Base-by-base conservation (phyloP, 73 alveolate species). In the Tetrahymena borealis region DNA sequence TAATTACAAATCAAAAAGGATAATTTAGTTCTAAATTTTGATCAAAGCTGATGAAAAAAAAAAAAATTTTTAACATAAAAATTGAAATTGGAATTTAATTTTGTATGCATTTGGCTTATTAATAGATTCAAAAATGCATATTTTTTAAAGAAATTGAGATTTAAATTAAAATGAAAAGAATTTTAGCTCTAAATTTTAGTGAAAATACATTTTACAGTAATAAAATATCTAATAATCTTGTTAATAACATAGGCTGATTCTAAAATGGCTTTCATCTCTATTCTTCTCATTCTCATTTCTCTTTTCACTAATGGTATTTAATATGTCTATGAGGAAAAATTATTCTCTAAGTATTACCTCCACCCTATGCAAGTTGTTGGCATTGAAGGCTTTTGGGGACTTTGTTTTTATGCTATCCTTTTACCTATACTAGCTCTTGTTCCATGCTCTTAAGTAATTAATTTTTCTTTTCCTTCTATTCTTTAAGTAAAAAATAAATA, bases 361-460 rank as follows among this genome's bases (percentile, higher is more conserved):
- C 98, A 97, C 77, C 99, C 99, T 77, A 92, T 98, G 91, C 95
- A 96, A 94, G 99, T 98, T 1, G 99, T 97, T 15, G 99, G 99
- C 7, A 91, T 95, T 78, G 99, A 98, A 96, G 99, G 99, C 40
- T 78, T 97, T 94, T 97, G 99, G 98, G 99, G 99, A 9, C 90
- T 96, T 0, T 32, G 91, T 20, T 92, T 94, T 39, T 98, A 94
- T 42, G 91, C 95, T 60, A 39, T 98, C n/a, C 79, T 98, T 38
- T 95, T 98, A 43, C 95, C 98, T 13, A 95, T 98, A 7, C 95
- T 98, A 92, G 95, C 98, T 96, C 90, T 90, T 18, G 97, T 97
- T 39, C 96, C 98, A 32, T 97, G 99, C 94, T 60, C 85, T 24
- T 15, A 60, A 60, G 85, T 60, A 60, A 1, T 2, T 8, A 6